These are phyloP conservation scores for Fusarium sp. DNA, from an alignment of 2,329 filamentous ascomycete species.

Conservation along the genomic window DNA sequence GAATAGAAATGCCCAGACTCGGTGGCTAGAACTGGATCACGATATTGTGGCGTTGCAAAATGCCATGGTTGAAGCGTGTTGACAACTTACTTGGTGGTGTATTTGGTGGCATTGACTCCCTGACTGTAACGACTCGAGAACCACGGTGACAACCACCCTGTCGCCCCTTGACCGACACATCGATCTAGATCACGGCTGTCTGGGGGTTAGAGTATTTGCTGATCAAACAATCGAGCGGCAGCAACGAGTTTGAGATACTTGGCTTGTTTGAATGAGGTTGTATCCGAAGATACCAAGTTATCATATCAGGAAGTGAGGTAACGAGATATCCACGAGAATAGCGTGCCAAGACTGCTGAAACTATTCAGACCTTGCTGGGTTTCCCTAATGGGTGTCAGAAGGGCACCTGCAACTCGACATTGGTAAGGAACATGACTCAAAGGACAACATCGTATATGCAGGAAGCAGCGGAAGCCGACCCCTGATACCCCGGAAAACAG, in stretches of 20 bases:
- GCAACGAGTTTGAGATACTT: slow-evolving; percentile 24
- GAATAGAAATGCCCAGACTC: slow-evolving; percentile 1
- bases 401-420: slow-evolving; percentile 3
- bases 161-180: slow-evolving; percentile 6
- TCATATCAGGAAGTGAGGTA: slow-evolving; percentile 14
- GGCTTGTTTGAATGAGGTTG: slow-evolving; percentile 27
- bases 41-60: slow-evolving; percentile 17
- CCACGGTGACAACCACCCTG: background rate
- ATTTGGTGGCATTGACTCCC: background rate
- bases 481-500: slow-evolving; percentile 39
- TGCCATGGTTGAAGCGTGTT: slow-evolving; percentile 9
- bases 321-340: slow-evolving; percentile 15
- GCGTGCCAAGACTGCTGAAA: slow-evolving; percentile 32
- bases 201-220: slow-evolving; percentile 10
- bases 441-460: slow-evolving; percentile 33
- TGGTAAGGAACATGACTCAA: slow-evolving; percentile 36
- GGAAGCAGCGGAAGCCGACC: slow-evolving; percentile 27
- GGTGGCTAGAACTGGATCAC: slow-evolving; percentile 13
- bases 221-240: slow-evolving; percentile 32
- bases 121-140: background rate
- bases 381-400: slow-evolving; percentile 8
- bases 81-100: slow-evolving; percentile 10
- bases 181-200: slow-evolving; percentile 21
- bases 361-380: slow-evolving; percentile 27
- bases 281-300: slow-evolving; percentile 13